Evolutionary conservation across 2,329 filamentous ascomycete genomes (phyloP).

Genomic region (Triangularia setosa): DNA sequence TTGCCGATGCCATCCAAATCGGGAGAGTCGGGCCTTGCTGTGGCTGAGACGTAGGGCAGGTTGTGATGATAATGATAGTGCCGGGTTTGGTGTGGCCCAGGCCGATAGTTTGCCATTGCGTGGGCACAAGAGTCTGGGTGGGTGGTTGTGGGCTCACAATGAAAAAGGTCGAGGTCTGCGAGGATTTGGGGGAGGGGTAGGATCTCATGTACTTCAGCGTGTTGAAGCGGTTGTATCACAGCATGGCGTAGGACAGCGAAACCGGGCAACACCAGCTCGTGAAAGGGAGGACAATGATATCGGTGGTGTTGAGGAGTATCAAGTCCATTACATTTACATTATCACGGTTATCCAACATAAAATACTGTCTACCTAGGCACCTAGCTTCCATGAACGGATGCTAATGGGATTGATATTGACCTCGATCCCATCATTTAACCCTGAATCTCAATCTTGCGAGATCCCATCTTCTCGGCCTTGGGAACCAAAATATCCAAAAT

Average conservation of each 20-base stretch:
- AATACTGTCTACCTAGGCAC: no score
- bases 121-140: background rate
- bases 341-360: no score
- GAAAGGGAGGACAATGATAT: no score
- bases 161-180: background rate
- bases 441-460: slow-evolving; percentile 51
- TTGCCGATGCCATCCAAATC: background rate
- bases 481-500: slow-evolving; percentile 62
- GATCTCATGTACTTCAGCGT: background rate
- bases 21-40: background rate
- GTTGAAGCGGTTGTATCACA: background rate
- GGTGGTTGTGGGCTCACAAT: background rate
- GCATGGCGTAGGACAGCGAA: background rate
- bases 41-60: no score
- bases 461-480: slow-evolving; percentile 59
- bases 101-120: background rate
- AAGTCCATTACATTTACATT: no score
- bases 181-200: background rate
- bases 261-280: background rate
- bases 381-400: no score
- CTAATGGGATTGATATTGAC: no score
- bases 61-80: background rate
- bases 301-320: no score
- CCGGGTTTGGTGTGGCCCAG: background rate
- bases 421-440: background rate